Evolutionary conservation across 352 stramenopile genomes (phyloP).

Genomic region (Saprolegnia parasitica): DNA sequence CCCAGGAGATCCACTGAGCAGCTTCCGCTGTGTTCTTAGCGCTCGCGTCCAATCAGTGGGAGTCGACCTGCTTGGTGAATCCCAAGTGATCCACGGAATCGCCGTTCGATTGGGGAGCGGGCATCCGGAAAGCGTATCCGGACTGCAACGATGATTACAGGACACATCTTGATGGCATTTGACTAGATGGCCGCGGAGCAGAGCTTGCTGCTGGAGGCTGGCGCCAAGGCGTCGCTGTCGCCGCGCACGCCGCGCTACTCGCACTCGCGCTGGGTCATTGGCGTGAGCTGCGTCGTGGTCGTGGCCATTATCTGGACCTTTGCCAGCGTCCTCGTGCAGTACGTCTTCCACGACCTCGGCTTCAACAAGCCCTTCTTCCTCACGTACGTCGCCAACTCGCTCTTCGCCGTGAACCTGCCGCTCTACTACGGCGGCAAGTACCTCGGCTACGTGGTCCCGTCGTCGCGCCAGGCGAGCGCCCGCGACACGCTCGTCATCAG

Average conservation of each 20-base stretch:
- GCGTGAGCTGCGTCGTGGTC: constrained; percentile 63
- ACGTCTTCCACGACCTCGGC: constrained; percentile 82
- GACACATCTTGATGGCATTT: too few relatives aligned
- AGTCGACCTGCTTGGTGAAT: too few relatives aligned
- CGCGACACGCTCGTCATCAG: constrained; percentile 44
- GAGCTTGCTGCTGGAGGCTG: too few relatives aligned
- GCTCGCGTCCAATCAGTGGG: too few relatives aligned
- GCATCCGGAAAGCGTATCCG: too few relatives aligned
- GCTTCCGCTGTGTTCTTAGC: too few relatives aligned
- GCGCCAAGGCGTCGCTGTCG: not conserved
- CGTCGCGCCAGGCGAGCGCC: constrained; percentile 37
- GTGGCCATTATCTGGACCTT: constrained; percentile 84
- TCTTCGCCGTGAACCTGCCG: constrained; percentile 82
- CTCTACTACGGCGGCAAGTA: constrained; percentile 57
- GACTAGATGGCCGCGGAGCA: too few relatives aligned
- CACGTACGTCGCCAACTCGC: constrained; percentile 81
- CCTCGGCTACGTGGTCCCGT: constrained; percentile 30
- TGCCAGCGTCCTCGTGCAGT: constrained; percentile 83
- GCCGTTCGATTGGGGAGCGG: too few relatives aligned
- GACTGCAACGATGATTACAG: too few relatives aligned
- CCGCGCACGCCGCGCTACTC: not conserved
- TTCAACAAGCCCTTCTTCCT: constrained; percentile 86
- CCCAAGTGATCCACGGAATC: too few relatives aligned
- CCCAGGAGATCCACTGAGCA: too few relatives aligned
- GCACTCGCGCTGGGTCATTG: constrained; percentile 46